Conservation (phyloP, 2,329 filamentous ascomycete genomes). For the Seiridium cupressi region DNA sequence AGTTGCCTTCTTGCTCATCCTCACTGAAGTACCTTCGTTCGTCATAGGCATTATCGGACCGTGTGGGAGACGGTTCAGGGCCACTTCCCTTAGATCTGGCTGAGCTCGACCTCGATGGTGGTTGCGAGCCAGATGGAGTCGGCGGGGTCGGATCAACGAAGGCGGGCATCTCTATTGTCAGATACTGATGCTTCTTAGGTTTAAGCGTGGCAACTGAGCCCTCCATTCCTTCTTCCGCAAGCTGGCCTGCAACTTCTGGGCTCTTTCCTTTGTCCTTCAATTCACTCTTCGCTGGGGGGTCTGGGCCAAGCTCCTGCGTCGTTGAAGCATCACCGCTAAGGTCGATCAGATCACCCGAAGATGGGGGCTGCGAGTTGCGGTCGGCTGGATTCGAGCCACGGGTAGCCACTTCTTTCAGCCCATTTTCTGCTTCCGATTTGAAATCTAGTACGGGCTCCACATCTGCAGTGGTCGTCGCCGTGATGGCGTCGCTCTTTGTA, state of each 20-base stretch:
- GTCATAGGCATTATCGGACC: constrained; percentile 55
- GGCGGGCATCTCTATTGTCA: constrained; percentile 43
- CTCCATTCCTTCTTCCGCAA: constrained; percentile 32
- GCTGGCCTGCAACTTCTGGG: background rate
- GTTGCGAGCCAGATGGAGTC: constrained; percentile 53
- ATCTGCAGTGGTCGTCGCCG: background rate
- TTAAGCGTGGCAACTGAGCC: constrained; percentile 50
- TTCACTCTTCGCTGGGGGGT: background rate
- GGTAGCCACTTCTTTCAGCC: background rate
- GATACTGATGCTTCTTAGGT: constrained; percentile 43
- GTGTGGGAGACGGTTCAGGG: constrained; percentile 49
- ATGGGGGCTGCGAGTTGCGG: background rate
- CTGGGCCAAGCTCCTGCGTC: background rate
- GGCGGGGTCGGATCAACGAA: constrained; percentile 60
- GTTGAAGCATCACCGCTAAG: background rate
- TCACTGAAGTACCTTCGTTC: constrained; percentile 57
- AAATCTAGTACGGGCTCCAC: background rate
- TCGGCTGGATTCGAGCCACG: background rate
- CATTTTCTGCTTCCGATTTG: background rate
- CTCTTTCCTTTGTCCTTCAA: background rate
- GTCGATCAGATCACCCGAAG: background rate
- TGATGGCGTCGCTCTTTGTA: background rate
- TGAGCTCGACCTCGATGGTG: constrained; percentile 59
- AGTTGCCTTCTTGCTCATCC: constrained; percentile 66
- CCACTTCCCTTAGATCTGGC: constrained; percentile 45